Conservation (phyloP, 192 early-diverging fungal genomes). For the Backusella psychrophila region DNA sequence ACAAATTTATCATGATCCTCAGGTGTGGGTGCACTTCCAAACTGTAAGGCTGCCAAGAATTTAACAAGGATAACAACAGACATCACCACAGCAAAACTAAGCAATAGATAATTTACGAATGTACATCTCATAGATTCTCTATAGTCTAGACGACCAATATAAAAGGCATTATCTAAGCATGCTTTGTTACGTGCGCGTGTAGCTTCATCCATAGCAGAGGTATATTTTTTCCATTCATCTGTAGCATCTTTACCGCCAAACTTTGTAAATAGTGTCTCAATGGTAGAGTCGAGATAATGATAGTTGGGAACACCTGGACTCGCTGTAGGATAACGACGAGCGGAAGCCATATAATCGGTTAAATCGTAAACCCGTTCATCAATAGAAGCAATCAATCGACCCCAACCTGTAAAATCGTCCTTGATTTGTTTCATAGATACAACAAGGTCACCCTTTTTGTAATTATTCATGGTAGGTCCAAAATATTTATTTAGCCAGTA, state of each 20-base stretch:
- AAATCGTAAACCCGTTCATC: conserved; percentile 66
- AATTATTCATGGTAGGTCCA: conserved; percentile 44
- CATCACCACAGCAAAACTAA: conserved; percentile 74
- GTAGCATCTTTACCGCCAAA: conserved; percentile 56
- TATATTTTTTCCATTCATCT: conserved; percentile 46
- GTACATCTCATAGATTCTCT: conserved; percentile 73
- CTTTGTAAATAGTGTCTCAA: conserved; percentile 61
- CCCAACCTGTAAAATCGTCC: conserved; percentile 37
- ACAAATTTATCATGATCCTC: conserved; percentile 75
- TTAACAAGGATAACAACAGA: conserved; percentile 74
- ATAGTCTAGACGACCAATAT: conserved; percentile 78
- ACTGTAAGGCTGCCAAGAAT: conserved; percentile 74
- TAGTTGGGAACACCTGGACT: conserved; percentile 42
- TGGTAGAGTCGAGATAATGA: conserved; percentile 52
- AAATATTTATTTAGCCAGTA: conserved; percentile 53
- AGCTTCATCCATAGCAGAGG: conserved; percentile 30
- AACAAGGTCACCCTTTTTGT: conserved; percentile 60
- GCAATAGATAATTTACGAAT: conserved; percentile 83
- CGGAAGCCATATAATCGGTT: conserved; percentile 56
- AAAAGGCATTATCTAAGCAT: conserved; percentile 85
- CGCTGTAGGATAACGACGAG: conserved; percentile 39
- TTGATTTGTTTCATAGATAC: conserved; percentile 48
- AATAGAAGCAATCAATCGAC: conserved; percentile 55
- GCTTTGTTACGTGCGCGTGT: conserved; percentile 42
- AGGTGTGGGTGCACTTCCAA: conserved; percentile 62